Base-by-base conservation (phyloP, 2,329 filamentous ascomycete genomes). In the Monilinia fructigena region DNA sequence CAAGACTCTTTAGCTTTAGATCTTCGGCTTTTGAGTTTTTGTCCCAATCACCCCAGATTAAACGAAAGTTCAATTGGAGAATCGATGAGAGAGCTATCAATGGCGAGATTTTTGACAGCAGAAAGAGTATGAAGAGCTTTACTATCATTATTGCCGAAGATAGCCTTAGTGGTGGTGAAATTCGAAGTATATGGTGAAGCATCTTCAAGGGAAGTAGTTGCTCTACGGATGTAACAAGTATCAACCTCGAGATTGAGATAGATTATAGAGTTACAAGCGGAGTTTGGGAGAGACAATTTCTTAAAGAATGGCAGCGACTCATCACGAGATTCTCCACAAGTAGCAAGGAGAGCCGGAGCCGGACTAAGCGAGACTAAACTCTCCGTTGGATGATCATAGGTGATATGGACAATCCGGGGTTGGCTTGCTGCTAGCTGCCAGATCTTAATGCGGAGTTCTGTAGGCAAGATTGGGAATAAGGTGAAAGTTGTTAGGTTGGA, bases 311-410 rank as follows among this genome's bases (percentile, higher is more conserved):
- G 8, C 6, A 18, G 14, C 7, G 45, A 38, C 26, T 63, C 61
- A 35, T 63, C 40, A n/a, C 61, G 48, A 28, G 61, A 38, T 47
- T 63, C 61, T 31, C 48, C 52, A 26, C 52, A 55, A 11, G 52
- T 45, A 20, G 61, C 38, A 28, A 63, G 61, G 26, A 63, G 26
- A 6, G 50, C 61, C 7, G 61, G 61, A 31, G 52, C 52, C 28
- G 61, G 61, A 18, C 38, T 63, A 55, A 63, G 61, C 38, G 61
- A 63, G 38, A 63, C 61, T 3, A 63, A 31, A 31, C 40, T 55
- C 14, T 55, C 52, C 31, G 26, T 45, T 28, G 52, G 20, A 28
- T 63, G 61, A 12, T 59, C 42, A 28, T 47, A 59, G 42, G 52
- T 59, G 42, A 65, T 45, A 12, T 65, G 53, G 40, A 65, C 63